Conservation (phyloP, 352 stramenopile species). For the Globisporangium barbulae region DNA sequence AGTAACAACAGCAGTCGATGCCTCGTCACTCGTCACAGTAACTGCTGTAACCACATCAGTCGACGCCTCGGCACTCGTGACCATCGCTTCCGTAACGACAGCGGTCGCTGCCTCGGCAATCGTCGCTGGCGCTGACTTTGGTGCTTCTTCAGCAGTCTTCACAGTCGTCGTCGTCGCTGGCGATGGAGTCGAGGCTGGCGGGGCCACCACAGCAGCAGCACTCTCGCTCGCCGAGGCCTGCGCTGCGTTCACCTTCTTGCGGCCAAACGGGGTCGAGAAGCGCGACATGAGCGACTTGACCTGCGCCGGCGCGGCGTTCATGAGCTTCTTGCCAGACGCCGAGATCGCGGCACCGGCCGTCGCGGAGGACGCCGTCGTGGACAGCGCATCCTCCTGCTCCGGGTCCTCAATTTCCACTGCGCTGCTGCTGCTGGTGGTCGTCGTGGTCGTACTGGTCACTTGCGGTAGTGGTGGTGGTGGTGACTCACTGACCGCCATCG, state of each 20-base stretch:
- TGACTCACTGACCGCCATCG: background rate
- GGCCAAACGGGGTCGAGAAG: constrained; percentile 18
- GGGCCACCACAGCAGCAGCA: background rate
- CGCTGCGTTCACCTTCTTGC: constrained; percentile 13
- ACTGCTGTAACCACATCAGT: background rate
- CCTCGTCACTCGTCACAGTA: background rate
- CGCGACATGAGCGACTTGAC: constrained; percentile 22
- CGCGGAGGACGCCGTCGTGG: background rate
- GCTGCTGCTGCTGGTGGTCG: constrained; percentile 9
- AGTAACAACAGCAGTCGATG: background rate
- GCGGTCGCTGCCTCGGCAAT: background rate
- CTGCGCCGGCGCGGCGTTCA: constrained; percentile 18
- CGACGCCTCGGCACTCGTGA: background rate
- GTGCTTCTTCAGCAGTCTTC: background rate
- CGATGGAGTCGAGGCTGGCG: background rate
- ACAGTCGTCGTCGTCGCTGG: background rate
- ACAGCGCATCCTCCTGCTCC: constrained; percentile 19
- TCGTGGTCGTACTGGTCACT: background rate
- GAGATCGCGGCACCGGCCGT: constrained; percentile 4
- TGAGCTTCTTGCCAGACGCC: constrained; percentile 18
- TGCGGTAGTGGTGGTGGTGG: background rate
- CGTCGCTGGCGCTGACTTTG: background rate
- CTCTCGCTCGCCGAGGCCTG: background rate
- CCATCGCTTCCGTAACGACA: constrained; percentile 1
- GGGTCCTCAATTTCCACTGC: constrained; percentile 18